Evolutionary conservation across 768 basidiomycete genomes (phyloP).

Genomic region (Cubamyces lactineus): DNA sequence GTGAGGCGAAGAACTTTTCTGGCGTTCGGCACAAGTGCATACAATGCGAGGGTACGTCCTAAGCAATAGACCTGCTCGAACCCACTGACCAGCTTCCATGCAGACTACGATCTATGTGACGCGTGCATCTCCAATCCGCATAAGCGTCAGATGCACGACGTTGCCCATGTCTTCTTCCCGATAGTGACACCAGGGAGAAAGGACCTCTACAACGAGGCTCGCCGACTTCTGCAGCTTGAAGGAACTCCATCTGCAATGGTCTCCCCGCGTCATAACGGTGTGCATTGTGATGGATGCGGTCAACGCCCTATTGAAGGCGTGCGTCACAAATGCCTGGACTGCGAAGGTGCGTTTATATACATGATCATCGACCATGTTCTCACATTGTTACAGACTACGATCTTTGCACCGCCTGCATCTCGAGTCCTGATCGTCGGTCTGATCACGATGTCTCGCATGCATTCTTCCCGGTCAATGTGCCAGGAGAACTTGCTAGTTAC

Average conservation of each 20-base stretch:
- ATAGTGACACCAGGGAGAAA: slow-evolving; percentile 17
- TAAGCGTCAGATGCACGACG: slow-evolving; percentile 19
- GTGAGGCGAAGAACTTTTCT: slow-evolving; percentile 36
- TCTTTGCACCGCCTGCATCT: slow-evolving; percentile 27
- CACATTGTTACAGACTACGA: slow-evolving; percentile 25
- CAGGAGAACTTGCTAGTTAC: slow-evolving; percentile 1
- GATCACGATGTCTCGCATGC: slow-evolving; percentile 24
- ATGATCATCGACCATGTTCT: neutral
- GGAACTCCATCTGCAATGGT: neutral
- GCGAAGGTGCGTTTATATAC: slow-evolving; percentile 40
- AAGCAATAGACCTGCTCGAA: neutral
- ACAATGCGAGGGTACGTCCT: slow-evolving; percentile 54
- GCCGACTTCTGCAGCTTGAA: neutral
- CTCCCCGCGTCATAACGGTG: neutral
- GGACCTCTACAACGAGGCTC: slow-evolving; percentile 17
- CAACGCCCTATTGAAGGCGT: slow-evolving; percentile 56
- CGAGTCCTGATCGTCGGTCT: slow-evolving; percentile 10
- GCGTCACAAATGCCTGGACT: slow-evolving; percentile 80
- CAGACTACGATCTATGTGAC: slow-evolving; percentile 31
- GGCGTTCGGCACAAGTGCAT: slow-evolving; percentile 47
- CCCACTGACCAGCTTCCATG: neutral
- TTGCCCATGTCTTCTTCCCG: slow-evolving; percentile 30
- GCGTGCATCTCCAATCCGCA: slow-evolving; percentile 19
- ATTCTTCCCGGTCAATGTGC: slow-evolving; percentile 27
- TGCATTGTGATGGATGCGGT: slow-evolving; percentile 60